A percentile compares a stretch with the other conserved stretches of the same genome.
Evolutionary conservation across 169 alveolate species (phyloP).

Genomic region (Blepharisma undulans): DNA sequence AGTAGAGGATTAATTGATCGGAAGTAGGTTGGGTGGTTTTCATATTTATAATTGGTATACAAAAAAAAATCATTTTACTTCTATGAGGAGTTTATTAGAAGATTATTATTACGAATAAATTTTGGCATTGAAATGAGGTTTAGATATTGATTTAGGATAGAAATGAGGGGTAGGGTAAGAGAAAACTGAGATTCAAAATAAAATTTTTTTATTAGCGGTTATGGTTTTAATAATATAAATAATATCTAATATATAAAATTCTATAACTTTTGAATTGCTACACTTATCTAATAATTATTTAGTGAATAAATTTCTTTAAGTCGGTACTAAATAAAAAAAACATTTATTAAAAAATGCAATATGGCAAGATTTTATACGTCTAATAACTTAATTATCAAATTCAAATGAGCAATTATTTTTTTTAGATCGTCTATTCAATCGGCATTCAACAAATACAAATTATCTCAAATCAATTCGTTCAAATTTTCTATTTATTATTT

Average conservation of each 20-base stretch:
- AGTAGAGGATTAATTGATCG: neutral
- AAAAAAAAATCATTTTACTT: neutral
- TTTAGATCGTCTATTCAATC: neutral
- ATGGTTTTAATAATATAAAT: neutral
- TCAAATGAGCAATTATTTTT: no score
- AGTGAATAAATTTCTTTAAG: neutral
- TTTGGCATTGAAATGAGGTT: neutral
- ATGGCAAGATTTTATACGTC: neutral
- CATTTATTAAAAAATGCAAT: neutral
- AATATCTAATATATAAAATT: neutral
- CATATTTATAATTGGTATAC: slow-evolving; percentile 1
- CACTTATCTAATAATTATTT: neutral
- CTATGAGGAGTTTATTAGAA: neutral
- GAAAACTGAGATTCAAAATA: neutral
- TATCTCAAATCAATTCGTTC: no score
- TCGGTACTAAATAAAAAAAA: neutral
- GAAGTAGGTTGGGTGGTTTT: neutral
- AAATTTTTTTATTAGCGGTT: neutral
- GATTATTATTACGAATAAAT: neutral
- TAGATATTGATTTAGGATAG: neutral
- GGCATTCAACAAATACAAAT: neutral
- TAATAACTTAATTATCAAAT: no score
- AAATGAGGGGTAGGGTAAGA: neutral
- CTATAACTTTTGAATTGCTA: neutral
- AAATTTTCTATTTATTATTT: no score